Base-by-base conservation (phyloP, 202 grass and related monocot species). In the Bolboschoenoplectus hybrid region DNA sequence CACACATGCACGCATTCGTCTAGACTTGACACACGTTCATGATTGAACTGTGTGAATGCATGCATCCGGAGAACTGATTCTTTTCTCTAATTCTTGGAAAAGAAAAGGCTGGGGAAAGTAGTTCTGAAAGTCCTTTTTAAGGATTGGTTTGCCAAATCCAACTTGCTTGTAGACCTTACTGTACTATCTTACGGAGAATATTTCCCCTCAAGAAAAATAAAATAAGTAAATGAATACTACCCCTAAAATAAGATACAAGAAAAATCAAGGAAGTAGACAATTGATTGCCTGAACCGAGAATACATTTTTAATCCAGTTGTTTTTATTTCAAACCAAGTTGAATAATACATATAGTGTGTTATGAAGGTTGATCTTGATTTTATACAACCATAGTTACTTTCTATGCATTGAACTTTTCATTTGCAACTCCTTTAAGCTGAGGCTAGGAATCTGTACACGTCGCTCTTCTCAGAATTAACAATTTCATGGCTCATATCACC, bases 371-470 rank as follows among this genome's bases (percentile, higher is more conserved):
- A 76, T 51, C 49, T 53, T 16, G 49, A 16, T 55, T 55, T 53
- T 55, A 76, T 14, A 36, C 12, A 20, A 38, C 53, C 45, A 80
- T 60, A 2, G 70, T 9, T 58, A 60, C 16, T 80, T 57, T 19
- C 75, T 10, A 43, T 80, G 53, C 32, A 76, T 87, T 9, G 36
- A 13, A 57, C 34, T 16, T 88, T 75, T 20, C 12, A 13, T 26
- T 89, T 9, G 49, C 26, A 11, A 9, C 43, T 79, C 75, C 67
- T 53, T 56, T 70, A 84, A 36, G 63, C 26, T 3, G 82, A 84
- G 10, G 63, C 63, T 66, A 57, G 13, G 50, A 58, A 57, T 39
- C 32, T 63, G 47, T 55, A 70, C 38, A 40, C 3, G 63, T 35
- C 41, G 17, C 14, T 52, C 26, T 53, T 40, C 46, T 55, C 50